Conservation (phyloP, 2,329 filamentous ascomycete genomes). For the Exophiala sideris region DNA sequence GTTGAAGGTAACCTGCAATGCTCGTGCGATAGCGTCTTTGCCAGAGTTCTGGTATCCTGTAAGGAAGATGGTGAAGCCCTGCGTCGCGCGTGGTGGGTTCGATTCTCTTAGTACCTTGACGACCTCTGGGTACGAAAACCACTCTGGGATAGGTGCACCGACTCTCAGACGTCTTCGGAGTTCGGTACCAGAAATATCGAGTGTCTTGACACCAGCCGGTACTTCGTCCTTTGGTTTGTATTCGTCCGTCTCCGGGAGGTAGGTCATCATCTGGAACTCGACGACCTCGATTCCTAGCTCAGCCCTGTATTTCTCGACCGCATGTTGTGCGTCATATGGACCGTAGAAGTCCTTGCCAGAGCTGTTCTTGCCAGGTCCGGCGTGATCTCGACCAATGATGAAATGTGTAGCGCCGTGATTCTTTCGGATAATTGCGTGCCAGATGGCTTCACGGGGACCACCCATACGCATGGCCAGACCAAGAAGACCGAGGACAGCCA, state of each 20-base stretch:
- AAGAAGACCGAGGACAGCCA: conserved; percentile 93
- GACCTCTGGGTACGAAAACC: conserved; percentile 99
- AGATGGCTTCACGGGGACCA: conserved; percentile 95
- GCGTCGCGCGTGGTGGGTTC: conserved; percentile 82
- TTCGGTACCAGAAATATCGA: conserved; percentile 85
- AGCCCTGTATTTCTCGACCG: conserved; percentile 91
- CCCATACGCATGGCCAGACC: conserved; percentile 99
- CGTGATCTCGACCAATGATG: conserved; percentile 97
- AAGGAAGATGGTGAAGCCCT: conserved; percentile 98
- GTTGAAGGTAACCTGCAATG: conserved; percentile 94
- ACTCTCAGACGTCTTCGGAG: conserved; percentile 86
- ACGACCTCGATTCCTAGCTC: conserved; percentile 99
- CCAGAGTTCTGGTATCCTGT: conserved; percentile 95
- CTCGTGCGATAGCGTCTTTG: conserved; percentile 94
- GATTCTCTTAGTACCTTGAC: conserved; percentile 94
- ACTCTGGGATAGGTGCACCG: conserved; percentile 92
- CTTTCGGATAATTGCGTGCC: conserved; percentile 99
- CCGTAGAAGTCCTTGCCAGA: conserved; percentile 96
- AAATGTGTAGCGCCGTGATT: conserved; percentile 99
- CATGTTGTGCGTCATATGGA: conserved; percentile 93
- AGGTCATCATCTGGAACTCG: conserved; percentile 99
- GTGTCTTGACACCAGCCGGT: conserved; percentile 73
- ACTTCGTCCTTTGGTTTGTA: conserved; percentile 94
- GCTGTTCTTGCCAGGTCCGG: conserved; percentile 97
- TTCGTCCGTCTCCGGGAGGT: conserved; percentile 94